These are phyloP conservation scores for Sugiyamaella grinbergsii DNA, from an alignment of 1,139 yeast species.

Conservation along the genomic window DNA sequence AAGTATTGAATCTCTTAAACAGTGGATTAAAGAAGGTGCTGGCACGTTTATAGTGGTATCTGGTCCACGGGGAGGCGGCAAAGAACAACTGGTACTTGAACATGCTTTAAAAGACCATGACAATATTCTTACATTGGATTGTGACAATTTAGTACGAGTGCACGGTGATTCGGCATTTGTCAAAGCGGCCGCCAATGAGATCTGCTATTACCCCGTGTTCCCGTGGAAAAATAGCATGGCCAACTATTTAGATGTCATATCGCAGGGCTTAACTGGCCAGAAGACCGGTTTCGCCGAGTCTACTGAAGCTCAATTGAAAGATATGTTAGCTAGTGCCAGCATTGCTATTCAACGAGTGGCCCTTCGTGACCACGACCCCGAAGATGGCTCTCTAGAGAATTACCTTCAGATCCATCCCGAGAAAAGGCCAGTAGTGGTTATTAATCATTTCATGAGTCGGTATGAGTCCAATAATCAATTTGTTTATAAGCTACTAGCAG, in stretches of 20 bases:
- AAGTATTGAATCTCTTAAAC: conserved; percentile 63
- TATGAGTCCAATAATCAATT: conserved; percentile 59
- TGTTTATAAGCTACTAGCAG: conserved; percentile 75
- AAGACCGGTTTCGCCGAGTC: conserved; percentile 89
- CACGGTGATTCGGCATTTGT: conserved; percentile 73
- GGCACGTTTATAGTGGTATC: conserved; percentile 82
- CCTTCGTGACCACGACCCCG: conserved; percentile 37
- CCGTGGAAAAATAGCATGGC: conserved; percentile 88
- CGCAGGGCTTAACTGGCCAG: conserved; percentile 91
- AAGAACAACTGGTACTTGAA: conserved; percentile 73
- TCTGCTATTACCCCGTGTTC: conserved; percentile 92
- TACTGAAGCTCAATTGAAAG: conserved; percentile 78
- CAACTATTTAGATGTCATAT: conserved; percentile 77
- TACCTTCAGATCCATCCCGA: conserved; percentile 86
- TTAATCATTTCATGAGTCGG: conserved; percentile 66
- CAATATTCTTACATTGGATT: conserved; percentile 71
- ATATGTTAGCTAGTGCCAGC: conserved; percentile 73
- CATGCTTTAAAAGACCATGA: conserved; percentile 60
- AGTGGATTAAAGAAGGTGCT: conserved; percentile 80
- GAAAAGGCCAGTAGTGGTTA: conserved; percentile 80
- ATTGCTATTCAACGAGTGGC: conserved; percentile 76
- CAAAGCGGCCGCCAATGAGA: conserved; percentile 65
- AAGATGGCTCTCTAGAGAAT: conserved; percentile 62
- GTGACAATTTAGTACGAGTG: conserved; percentile 71
- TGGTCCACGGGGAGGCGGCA: conserved; percentile 96